Evolutionary conservation across 495 filamentous ascomycete genomes (phyloP).

Genomic region (Trichoderma erinaceum): DNA sequence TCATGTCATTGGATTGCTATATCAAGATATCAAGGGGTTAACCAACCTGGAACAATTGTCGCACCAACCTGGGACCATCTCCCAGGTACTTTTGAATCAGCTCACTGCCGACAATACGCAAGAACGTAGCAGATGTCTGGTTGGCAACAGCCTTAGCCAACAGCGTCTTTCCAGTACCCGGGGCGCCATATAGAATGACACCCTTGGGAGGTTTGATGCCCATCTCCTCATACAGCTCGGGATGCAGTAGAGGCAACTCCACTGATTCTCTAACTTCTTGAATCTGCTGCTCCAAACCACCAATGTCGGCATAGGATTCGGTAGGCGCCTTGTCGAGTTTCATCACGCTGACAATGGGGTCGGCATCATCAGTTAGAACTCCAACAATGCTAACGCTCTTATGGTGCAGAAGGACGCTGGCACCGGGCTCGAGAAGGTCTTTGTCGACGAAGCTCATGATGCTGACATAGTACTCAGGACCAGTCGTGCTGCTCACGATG

Average conservation of each 20-base stretch:
- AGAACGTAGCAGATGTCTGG: constrained; percentile 95
- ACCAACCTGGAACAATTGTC: constrained; percentile 86
- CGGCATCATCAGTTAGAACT: constrained; percentile 92
- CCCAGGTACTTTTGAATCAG: constrained; percentile 99
- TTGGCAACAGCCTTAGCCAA: constrained; percentile 98
- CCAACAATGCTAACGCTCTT: constrained; percentile 98
- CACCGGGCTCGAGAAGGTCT: constrained; percentile 92
- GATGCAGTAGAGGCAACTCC: constrained; percentile 90
- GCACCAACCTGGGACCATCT: constrained; percentile 88
- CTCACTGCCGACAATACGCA: constrained; percentile 96
- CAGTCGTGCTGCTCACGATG: constrained; percentile 95
- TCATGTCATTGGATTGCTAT: background rate
- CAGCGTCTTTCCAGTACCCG: constrained; percentile 95
- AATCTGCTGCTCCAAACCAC: constrained; percentile 89
- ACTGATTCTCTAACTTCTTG: constrained; percentile 97
- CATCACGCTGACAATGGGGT: constrained; percentile 97
- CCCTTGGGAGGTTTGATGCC: constrained; percentile 99
- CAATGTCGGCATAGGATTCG: constrained; percentile 97
- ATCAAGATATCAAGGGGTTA: background rate
- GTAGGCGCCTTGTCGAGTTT: constrained; percentile 99
- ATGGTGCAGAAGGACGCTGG: constrained; percentile 92
- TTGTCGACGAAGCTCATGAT: constrained; percentile 99
- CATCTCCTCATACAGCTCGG: constrained; percentile 99
- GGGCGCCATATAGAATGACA: constrained; percentile 97
- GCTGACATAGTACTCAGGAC: constrained; percentile 97